phyloP scores from a whole-genome alignment of 1,284 basidiomycete genomes.

The Bjerkandera adusta region DNA sequence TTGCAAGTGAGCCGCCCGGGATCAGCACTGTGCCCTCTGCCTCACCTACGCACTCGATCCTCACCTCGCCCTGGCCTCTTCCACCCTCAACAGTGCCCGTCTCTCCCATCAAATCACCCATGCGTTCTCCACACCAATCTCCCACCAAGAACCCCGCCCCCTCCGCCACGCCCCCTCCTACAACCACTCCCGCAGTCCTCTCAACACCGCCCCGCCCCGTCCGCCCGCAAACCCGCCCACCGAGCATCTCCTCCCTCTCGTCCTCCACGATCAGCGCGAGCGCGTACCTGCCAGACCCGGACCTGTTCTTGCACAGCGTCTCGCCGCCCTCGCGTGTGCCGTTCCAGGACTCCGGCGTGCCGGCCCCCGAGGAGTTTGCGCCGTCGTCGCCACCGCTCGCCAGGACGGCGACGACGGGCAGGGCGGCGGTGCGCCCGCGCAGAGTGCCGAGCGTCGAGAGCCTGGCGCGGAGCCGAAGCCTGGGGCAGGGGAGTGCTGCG shows the following conservation, averaged over 20 bases:
- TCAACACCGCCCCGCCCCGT: not conserved
- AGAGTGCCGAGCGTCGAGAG: slow-evolving; percentile 13
- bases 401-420: too few species aligned
- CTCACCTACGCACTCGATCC: slow-evolving; percentile 22
- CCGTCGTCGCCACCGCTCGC: too few species aligned
- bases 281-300: slow-evolving; percentile 21
- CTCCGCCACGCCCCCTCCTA: not conserved
- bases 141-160: not conserved
- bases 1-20: slow-evolving; percentile 11
- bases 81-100: slow-evolving; percentile 25
- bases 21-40: slow-evolving; percentile 12
- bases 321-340: slow-evolving; percentile 21
- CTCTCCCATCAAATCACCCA: slow-evolving; percentile 6
- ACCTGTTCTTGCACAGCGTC: slow-evolving; percentile 18
- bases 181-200: not conserved
- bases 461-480: slow-evolving; percentile 19
- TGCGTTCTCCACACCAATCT: slow-evolving; percentile 6
- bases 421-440: not conserved
- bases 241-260: slow-evolving; percentile 20
- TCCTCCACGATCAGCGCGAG: slow-evolving; percentile 28
- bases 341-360: slow-evolving; percentile 24
- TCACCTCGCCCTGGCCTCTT: slow-evolving; percentile 30
- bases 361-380: too few species aligned
- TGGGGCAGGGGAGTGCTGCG: slow-evolving; percentile 15
- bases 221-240: slow-evolving; percentile 13